Base-by-base conservation (phyloP, 2,329 filamentous ascomycete genomes). In the Alternaria conjuncta region DNA sequence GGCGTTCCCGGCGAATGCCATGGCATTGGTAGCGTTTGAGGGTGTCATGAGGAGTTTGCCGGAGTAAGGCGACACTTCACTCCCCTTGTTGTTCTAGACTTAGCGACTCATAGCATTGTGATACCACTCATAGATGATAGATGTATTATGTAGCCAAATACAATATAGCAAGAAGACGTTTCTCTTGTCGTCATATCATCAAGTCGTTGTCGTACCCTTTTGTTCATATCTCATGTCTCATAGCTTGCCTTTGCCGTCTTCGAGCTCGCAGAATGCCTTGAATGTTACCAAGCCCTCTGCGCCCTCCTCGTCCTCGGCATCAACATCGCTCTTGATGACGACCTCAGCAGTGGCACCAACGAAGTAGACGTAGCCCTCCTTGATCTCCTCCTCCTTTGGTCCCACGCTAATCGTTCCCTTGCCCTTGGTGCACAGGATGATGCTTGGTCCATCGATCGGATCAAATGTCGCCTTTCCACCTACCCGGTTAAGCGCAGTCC, bases 1-100 rank as follows among this genome's bases (percentile, higher is more conserved):
- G 69, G 96, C 96, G 4, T 98, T 98, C 79, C 96, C 96, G 13
- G 95, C 96, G 23, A 98, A 98, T 84, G 96, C 94, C 0, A 91
- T 96, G 88, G 95, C 96, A 2, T 81, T 98, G 76, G 89, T 97
- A 57, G 94, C 92, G 26, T 98, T 98, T 84, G 96, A 99, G 80
- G 92, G 90, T 3, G 92, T 96, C 57, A 95, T 97, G 92, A 88
- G 93, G 54, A 72, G 74, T 55, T 60, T 81, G 64, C 76, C 78
- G 0, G 74, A 78, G 63, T 78, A 69, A 65, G 21, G 36, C 11
- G 11, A 44, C 12, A 23, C 30, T 21, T 23, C 18, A 13, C 28
- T 36, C 13, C 46, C 20, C 28, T 23, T 23, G 5, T 25, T 11
- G 6, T 44, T 25, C 13, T 44, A 8, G 32, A 55, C 6, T 55